Evolutionary conservation across 768 basidiomycete genomes (phyloP).

Genomic region (Cyathus striatus): DNA sequence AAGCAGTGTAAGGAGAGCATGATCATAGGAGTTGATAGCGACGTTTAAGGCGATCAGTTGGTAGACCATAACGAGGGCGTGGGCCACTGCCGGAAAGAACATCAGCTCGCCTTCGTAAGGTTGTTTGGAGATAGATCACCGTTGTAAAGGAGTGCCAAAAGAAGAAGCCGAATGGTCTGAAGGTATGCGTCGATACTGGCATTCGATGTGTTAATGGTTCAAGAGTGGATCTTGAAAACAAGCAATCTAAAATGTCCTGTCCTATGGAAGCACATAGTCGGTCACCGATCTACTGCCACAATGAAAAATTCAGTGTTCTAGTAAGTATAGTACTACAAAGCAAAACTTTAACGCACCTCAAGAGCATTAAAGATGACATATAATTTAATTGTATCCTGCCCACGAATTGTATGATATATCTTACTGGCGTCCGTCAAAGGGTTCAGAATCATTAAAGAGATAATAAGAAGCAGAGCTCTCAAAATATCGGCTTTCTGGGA

Average conservation of each 20-base stretch:
- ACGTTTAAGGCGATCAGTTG: conserved; percentile 94
- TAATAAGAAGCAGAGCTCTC: conserved; percentile 68
- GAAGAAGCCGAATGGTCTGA: conserved; percentile 84
- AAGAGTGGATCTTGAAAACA: conserved; percentile 91
- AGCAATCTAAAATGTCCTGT: conserved; percentile 93
- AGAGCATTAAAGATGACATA: conserved; percentile 99
- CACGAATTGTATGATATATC: conserved; percentile 96
- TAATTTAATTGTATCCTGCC: conserved; percentile 97
- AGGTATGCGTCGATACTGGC: conserved; percentile 55
- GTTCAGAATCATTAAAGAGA: conserved; percentile 70
- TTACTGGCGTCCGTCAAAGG: conserved; percentile 93
- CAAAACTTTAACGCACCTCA: conserved; percentile 55
- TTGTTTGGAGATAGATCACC: conserved; percentile 41
- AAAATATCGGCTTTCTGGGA: conserved; percentile 92
- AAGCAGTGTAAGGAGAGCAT: conserved; percentile 87
- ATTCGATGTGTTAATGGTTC: conserved; percentile 62
- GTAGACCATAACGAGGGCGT: conserved; percentile 93
- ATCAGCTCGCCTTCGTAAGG: conserved; percentile 1
- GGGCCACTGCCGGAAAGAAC: conserved; percentile 55
- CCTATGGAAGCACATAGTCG: conserved; percentile 93
- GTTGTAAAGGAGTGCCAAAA: conserved; percentile 75
- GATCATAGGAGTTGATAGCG: conserved; percentile 96
- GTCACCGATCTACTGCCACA: conserved; percentile 75
- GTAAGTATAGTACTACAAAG: neutral
- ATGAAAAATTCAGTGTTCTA: neutral